Percentiles rank a stretch among this genome's conserved stretches.
These are phyloP conservation scores for Clohesyomyces aquaticus DNA, from an alignment of 495 filamentous ascomycete genomes.

Conservation along the genomic window DNA sequence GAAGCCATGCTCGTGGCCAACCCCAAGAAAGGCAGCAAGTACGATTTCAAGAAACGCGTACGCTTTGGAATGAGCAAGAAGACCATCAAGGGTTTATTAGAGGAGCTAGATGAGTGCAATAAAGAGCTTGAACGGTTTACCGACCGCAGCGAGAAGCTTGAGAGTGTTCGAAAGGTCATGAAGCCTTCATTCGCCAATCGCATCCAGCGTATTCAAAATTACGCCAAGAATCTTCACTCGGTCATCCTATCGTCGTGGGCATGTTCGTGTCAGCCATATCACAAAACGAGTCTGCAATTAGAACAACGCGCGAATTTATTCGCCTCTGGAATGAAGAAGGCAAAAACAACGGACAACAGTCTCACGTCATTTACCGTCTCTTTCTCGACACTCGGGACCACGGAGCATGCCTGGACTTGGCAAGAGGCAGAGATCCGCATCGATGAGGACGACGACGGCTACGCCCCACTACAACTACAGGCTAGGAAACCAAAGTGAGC, in stretches of 20 bases:
- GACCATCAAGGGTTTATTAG: slow-evolving; percentile 36
- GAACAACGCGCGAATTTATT: slow-evolving; percentile 31
- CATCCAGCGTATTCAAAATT: slow-evolving; percentile 32
- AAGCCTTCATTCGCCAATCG: slow-evolving; percentile 35
- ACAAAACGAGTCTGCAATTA: slow-evolving; percentile 36
- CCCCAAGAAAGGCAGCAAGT: slow-evolving; percentile 33
- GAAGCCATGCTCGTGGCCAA: slow-evolving; percentile 39
- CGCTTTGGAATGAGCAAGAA: slow-evolving; percentile 40
- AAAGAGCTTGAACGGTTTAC: slow-evolving; percentile 41
- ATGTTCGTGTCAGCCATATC: slow-evolving; percentile 35
- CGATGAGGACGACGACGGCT: slow-evolving; percentile 28
- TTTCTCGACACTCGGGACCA: slow-evolving; percentile 27
- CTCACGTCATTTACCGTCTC: slow-evolving; percentile 34
- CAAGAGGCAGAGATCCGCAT: slow-evolving; percentile 39
- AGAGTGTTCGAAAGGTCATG: slow-evolving; percentile 27
- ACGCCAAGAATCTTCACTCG: slow-evolving; percentile 33
- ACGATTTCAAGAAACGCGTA: slow-evolving; percentile 37
- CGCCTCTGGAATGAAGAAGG: slow-evolving; percentile 23
- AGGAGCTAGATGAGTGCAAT: slow-evolving; percentile 39
- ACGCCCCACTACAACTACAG: not conserved
- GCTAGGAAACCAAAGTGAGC: slow-evolving; percentile 25
- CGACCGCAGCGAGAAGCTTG: slow-evolving; percentile 38
- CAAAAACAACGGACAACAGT: not conserved
- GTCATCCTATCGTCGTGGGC: slow-evolving; percentile 33
- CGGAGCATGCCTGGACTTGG: slow-evolving; percentile 29